phyloP scores from a whole-genome alignment of 306 rosid species.

The Spatholobus suberectus region DNA sequence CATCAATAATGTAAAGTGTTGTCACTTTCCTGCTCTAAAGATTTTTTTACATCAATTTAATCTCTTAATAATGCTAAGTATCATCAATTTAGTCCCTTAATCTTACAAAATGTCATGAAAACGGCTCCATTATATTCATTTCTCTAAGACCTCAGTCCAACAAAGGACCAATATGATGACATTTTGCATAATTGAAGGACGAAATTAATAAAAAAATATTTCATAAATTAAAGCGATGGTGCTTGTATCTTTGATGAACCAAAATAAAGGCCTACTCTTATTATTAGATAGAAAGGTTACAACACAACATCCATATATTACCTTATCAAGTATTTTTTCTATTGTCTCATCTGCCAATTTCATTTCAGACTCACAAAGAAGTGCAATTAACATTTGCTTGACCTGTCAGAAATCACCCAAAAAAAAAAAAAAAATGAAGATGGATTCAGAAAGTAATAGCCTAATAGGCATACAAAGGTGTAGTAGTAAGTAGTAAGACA shows the following conservation, averaged over 20 bases:
- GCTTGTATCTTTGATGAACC: not conserved
- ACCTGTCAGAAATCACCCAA: constrained; percentile 56
- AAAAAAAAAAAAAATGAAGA: not conserved
- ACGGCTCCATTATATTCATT: not conserved
- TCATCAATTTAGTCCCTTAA: not conserved
- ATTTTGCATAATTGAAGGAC: not conserved
- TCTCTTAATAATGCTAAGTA: not conserved
- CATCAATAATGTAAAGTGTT: not conserved
- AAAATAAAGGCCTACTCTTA: not conserved
- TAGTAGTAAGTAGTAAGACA: not conserved
- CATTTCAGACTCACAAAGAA: constrained; percentile 79
- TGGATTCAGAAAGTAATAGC: not conserved
- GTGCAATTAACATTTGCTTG: constrained; percentile 81
- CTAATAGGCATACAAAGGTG: not conserved
- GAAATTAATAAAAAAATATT: not conserved
- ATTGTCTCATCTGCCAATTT: constrained; percentile 78
- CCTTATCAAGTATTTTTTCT: constrained; percentile 74
- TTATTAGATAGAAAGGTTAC: not conserved
- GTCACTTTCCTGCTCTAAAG: not conserved
- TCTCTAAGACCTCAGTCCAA: not conserved
- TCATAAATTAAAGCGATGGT: not conserved
- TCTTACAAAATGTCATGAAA: not conserved
- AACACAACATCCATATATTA: constrained; percentile 25
- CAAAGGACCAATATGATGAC: not conserved
- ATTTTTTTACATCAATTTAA: not conserved